phyloP scores from a whole-genome alignment of 345 rosid genomes.

The Arabidopsis arenosa region DNA sequence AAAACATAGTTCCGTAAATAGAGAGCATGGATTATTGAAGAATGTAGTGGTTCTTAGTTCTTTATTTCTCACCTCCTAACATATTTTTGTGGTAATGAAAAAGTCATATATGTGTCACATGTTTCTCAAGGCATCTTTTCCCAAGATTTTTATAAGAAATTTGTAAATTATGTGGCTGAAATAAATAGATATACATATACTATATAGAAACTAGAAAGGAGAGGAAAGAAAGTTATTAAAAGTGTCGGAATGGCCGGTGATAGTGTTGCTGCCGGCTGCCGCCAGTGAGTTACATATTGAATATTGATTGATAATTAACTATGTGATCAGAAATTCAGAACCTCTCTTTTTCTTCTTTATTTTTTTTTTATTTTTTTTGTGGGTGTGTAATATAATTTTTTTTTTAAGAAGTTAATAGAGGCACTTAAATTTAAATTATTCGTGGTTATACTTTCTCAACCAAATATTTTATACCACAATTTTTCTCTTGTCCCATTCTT shows the following conservation, averaged over 20 bases:
- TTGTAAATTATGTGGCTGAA: neutral
- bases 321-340: neutral
- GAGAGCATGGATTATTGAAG: neutral
- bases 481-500: neutral
- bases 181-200: neutral
- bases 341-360: neutral
- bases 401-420: too few relatives aligned
- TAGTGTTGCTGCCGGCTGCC: slow-evolving; percentile 27
- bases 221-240: neutral
- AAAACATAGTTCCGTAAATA: neutral
- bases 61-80: neutral
- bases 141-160: neutral
- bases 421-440: too few relatives aligned
- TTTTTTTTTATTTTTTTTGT: neutral
- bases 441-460: neutral
- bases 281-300: slow-evolving; percentile 9
- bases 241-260: slow-evolving; percentile 37
- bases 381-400: neutral
- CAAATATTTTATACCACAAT: neutral
- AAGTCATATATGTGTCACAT: slow-evolving; percentile 22
- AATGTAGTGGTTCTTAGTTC: neutral
- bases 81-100: slow-evolving; percentile 12
- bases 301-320: neutral
- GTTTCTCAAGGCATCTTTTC: slow-evolving; percentile 16
- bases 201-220: neutral